phyloP scores from a whole-genome alignment of 371 early-diverging fungal genomes.

The Mucor ambiguus region DNA sequence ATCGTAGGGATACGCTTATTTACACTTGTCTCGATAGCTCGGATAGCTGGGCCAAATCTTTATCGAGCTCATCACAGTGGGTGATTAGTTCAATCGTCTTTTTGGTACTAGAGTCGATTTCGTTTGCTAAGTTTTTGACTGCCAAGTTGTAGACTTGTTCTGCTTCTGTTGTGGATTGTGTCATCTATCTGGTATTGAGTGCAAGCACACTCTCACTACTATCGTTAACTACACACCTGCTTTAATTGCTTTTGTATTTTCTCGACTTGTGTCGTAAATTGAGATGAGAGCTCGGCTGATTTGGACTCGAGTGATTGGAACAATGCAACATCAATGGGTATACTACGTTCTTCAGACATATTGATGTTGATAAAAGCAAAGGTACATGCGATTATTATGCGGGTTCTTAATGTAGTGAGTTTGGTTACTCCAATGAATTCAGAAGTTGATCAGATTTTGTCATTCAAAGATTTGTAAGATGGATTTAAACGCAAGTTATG shows the following conservation, averaged over 20 bases:
- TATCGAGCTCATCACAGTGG: slow-evolving; percentile 35
- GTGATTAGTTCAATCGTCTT: slow-evolving; percentile 26
- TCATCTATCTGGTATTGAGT: slow-evolving; percentile 16
- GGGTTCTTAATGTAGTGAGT: neutral
- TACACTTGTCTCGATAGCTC: slow-evolving; percentile 31
- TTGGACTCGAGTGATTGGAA: slow-evolving; percentile 21
- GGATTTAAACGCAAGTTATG: neutral
- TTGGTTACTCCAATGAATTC: neutral
- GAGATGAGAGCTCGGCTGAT: slow-evolving; percentile 14
- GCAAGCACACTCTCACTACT: neutral
- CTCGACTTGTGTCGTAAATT: slow-evolving; percentile 15
- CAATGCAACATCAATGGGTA: slow-evolving; percentile 16
- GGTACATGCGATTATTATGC: neutral
- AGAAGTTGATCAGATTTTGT: neutral
- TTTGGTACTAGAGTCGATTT: slow-evolving; percentile 22
- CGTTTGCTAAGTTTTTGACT: slow-evolving; percentile 11
- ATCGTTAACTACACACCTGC: slow-evolving; percentile 6
- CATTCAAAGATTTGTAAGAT: no score
- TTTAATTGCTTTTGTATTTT: slow-evolving; percentile 23
- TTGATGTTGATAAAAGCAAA: neutral
- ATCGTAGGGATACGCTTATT: neutral
- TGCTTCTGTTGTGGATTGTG: slow-evolving; percentile 22
- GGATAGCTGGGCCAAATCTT: slow-evolving; percentile 26
- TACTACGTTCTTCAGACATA: neutral
- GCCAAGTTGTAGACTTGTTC: slow-evolving; percentile 15